Base-by-base conservation (phyloP, 805 yeast genomes). In the Yamadazyma laniorum region DNA sequence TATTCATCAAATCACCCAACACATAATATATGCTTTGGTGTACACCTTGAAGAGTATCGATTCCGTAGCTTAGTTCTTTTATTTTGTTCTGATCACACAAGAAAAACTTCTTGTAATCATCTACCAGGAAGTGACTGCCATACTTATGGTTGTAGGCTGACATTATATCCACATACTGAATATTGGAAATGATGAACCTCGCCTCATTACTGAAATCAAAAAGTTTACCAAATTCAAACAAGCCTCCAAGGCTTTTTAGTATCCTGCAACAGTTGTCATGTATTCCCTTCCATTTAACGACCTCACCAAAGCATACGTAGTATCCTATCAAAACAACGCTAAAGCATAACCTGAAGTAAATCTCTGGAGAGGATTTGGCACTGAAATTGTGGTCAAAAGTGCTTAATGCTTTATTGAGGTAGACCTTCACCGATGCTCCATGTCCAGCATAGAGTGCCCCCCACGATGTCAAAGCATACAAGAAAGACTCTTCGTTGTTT, bases 401-500 rank as follows among this genome's bases (percentile, higher is more conserved):
- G 1, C 22, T 14, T 2, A 34, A 25, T 6, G 52, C 39, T 22
- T 39, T 48, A 3, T 11, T 32, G n/a, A 46, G 18, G 27, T 46
- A 48, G 6, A 26, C 14, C 17, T 33, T 30, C 3, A 38, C 44
- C 3, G 37, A 40, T n/a, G 32, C 38, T n/a, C 40, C 39, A 13
- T 39, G 34, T 5, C 48, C 53, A 31, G 39, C 25, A 39, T 47
- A 45, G 4, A 49, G 31, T 4, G 54, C 62, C 6, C 64, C 64
- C 64, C 64, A 59, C 3, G 61, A 52, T 1, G 61, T 52, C 14
- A 59, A 18, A 2, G 54, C 53, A 34, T 53, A 45, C 29, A 49
- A 44, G 18, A 57, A 42, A 2, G 55, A 35, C 34, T 53, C 58
- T 29, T 55, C 53, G 15, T 40, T 28, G 2, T 40, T 22, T 2